These are phyloP conservation scores for Aspergillus luchuensis DNA, from an alignment of 2,329 filamentous ascomycete species.

Conservation along the genomic window DNA sequence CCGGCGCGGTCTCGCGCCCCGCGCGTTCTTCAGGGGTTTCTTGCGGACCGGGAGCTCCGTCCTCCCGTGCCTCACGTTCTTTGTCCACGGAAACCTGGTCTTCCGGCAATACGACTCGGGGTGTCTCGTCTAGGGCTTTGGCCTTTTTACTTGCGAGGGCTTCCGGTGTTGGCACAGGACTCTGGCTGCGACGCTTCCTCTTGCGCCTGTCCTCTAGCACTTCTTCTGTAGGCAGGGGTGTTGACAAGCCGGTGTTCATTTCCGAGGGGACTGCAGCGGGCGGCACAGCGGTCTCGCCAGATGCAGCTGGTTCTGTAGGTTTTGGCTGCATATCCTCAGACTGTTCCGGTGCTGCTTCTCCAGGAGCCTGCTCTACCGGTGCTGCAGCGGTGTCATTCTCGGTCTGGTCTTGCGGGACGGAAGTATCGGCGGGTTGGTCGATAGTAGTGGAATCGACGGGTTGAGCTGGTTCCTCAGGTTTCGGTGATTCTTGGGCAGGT, in stretches of 20 bases:
- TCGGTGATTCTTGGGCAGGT: conserved; percentile 5
- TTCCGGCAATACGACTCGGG: conserved; percentile 34
- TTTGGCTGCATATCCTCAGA: conserved; percentile 18
- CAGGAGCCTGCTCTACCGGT: conserved; percentile 29
- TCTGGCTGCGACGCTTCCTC: conserved; percentile 67
- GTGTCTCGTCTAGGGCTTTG: conserved; percentile 49
- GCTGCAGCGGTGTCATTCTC: conserved; percentile 21
- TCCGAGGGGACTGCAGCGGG: conserved; percentile 28
- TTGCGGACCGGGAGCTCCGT: conserved; percentile 23
- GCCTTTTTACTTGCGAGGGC: conserved; percentile 59
- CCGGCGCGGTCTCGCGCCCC: conserved; percentile 18
- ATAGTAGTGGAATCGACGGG: neutral
- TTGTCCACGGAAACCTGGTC: conserved; percentile 23
- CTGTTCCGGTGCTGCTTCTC: conserved; percentile 13
- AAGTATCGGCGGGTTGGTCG: neutral
- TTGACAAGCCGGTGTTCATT: conserved; percentile 29
- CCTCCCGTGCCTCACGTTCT: conserved; percentile 14
- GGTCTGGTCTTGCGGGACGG: conserved; percentile 1
- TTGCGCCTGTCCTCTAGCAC: conserved; percentile 60
- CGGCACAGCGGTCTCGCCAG: conserved; percentile 19
- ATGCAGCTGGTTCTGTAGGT: conserved; percentile 21
- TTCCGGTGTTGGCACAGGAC: conserved; percentile 58
- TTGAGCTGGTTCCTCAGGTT: neutral
- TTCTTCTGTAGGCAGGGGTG: conserved; percentile 37
- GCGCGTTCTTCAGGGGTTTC: conserved; percentile 15